These are phyloP conservation scores for Picea abies DNA, from an alignment of 83 land plant genomes.

Conservation along the genomic window DNA sequence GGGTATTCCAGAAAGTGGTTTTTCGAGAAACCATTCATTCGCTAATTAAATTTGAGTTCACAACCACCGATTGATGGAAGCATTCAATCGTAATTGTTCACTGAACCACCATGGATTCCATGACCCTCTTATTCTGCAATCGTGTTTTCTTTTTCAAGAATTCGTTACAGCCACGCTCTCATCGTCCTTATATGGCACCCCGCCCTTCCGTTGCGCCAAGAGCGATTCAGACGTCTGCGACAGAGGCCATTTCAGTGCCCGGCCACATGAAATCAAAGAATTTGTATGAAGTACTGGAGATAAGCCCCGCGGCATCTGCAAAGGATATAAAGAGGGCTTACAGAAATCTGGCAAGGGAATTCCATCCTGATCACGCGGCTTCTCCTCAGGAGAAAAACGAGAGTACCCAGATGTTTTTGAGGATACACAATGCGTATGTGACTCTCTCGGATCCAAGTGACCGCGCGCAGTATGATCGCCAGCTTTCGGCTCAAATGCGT, in stretches of 20 bases:
- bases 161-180: too few species aligned
- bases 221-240: neutral
- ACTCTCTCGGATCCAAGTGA: slow-evolving; percentile 18
- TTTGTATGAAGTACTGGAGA: slow-evolving; percentile 34
- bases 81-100: too few species aligned
- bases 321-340: slow-evolving; percentile 25
- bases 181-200: too few species aligned
- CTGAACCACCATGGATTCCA: too few species aligned
- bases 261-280: neutral
- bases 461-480: slow-evolving; percentile 21
- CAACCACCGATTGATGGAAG: too few species aligned
- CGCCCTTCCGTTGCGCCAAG: neutral
- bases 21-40: too few species aligned
- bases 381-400: neutral
- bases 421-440: slow-evolving; percentile 11
- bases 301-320: slow-evolving; percentile 6
- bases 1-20: too few species aligned
- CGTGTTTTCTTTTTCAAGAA: too few species aligned
- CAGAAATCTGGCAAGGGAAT: slow-evolving; percentile 15
- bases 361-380: slow-evolving; percentile 16
- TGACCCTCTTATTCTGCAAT: too few species aligned
- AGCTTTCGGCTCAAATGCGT: slow-evolving; percentile 3
- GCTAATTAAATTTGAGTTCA: too few species aligned
- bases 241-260: neutral
- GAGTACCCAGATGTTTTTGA: slow-evolving; percentile 5